Evolutionary conservation across 768 basidiomycete species (phyloP), one percentile per base, ranked within the genome.

Genomic region (Lactifluus subvellereus): DNA sequence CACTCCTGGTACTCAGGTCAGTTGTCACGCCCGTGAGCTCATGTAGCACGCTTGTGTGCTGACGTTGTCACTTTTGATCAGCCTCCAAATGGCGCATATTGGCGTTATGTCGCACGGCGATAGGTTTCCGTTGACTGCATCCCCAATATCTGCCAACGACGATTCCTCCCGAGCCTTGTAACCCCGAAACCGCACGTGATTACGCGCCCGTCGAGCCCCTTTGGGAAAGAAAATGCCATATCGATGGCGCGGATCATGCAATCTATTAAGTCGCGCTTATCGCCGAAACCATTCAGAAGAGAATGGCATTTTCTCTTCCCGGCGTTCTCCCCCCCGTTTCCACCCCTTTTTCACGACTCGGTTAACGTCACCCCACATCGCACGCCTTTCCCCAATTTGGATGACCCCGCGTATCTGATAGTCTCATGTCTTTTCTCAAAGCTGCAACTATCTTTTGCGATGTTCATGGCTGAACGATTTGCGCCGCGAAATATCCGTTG

Each of bases 91-190:
- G 40, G 65, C 40, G 11, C 64, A n/a, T 80, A 76, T 68, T 80
- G 79, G 79, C 76, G 79, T 30, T 80, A 80, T 63, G 75, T 80
- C 59, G 76, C 78, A n/a, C 78, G 79, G 57, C 73, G 79, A 70
- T 80, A 71, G 62, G 27, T 35, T 58, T 54, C 43, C 65, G 54
- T 40, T 16, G 30, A 22, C 20, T 11, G 65, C 57, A 64, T 40
- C 45, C 53, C 65, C 53, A 66, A 66, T 16, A 32, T 27, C 18
- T 10, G 7, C 35, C 57, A 52, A 18, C 51, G 45, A 45, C 32
- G 45, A 45, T 27, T 8, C 56, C 27, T 22, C 22, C 57, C 60
- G 60, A 54, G 59, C 59, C 59, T 11, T 51, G 55, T 51, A 62
- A 62, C 61, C 54, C 58, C 53, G 63, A 50, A 32, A 45, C 4